Base-by-base conservation (phyloP, 2,329 filamentous ascomycete genomes). In the Colletotrichum simmondsii region DNA sequence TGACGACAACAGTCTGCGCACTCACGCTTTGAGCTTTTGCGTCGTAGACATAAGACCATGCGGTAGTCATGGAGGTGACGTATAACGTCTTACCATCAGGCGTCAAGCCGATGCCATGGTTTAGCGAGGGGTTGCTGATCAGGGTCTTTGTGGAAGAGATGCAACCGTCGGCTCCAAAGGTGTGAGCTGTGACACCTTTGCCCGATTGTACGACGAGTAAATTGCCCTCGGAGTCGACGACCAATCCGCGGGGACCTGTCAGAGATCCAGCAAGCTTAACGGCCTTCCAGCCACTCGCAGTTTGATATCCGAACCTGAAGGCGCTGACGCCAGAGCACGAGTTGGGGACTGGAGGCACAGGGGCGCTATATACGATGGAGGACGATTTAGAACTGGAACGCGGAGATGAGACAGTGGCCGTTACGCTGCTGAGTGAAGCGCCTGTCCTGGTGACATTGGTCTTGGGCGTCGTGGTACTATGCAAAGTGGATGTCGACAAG, bases 21-120 rank as follows among this genome's bases (percentile, higher is more conserved):
- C 82, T 82, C 57, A 86, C 85, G 14, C 86, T 86, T 65, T 84
- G 82, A 6, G 84, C 81, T 6, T 79, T 78, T 10, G 87, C 78
- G 77, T 92, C 84, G 77, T 93, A 93, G 46, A 81, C 80, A 88
- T 90, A 92, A 28, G 86, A 83, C 78, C 85, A 92, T 8, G 87
- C 87, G 1, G 81, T 79, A 19, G 80, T 81, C 76, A 83, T 80
- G 52, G 81, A 81, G 66, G 80, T 82, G 46, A 83, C 83, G 65
- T 83, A 84, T 32, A 85, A 70, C 11, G 80, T 83, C 74, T 74
- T 80, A 64, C 83, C 80, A 64, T 84, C 83, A 2, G 83, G 83
- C 0, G 81, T 81, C 59, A 85, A 77, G 49, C 79, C 78, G 52
- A 85, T 79, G 12, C 82, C 83, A 74, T 85, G 84, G 77, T 84